Conservation (phyloP, 2,329 filamentous ascomycete genomes). For the Onygenales sp. region DNA sequence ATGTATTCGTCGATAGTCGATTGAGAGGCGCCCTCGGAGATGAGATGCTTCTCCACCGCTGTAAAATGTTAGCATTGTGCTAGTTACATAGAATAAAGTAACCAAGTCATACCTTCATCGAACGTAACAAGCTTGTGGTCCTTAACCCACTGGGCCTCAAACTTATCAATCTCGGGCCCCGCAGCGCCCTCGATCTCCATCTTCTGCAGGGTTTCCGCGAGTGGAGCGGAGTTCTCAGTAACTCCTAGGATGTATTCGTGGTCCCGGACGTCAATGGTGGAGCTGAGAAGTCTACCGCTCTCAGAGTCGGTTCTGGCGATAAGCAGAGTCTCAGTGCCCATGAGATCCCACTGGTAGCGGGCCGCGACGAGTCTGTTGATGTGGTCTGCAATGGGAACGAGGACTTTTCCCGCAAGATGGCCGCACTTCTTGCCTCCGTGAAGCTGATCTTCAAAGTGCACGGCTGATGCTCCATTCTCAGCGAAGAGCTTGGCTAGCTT, state of each 20-base stretch:
- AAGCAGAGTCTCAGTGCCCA: slow-evolving; percentile 90
- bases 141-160: slow-evolving; percentile 83
- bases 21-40: slow-evolving; percentile 53
- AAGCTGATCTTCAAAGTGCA: slow-evolving; percentile 96
- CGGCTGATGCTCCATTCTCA: slow-evolving; percentile 89
- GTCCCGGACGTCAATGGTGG: slow-evolving; percentile 84
- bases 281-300: slow-evolving; percentile 81
- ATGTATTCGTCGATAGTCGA: slow-evolving; percentile 61
- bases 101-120: slow-evolving; percentile 54
- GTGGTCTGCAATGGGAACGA: slow-evolving; percentile 89
- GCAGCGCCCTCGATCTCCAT: slow-evolving; percentile 78
- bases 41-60: slow-evolving; percentile 68
- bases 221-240: slow-evolving; percentile 64
- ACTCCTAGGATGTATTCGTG: slow-evolving; percentile 95
- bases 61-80: slow-evolving; percentile 10
- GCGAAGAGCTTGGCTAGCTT: slow-evolving; percentile 97
- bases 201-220: slow-evolving; percentile 78
- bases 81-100: neutral
- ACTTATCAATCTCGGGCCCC: slow-evolving; percentile 72
- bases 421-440: slow-evolving; percentile 98
- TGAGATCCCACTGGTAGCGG: slow-evolving; percentile 95
- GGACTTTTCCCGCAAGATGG: slow-evolving; percentile 88
- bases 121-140: slow-evolving; percentile 77
- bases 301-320: slow-evolving; percentile 95
- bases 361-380: slow-evolving; percentile 89